These are phyloP conservation scores for Collariella sp. DNA, from an alignment of 495 filamentous ascomycete species.

Conservation along the genomic window DNA sequence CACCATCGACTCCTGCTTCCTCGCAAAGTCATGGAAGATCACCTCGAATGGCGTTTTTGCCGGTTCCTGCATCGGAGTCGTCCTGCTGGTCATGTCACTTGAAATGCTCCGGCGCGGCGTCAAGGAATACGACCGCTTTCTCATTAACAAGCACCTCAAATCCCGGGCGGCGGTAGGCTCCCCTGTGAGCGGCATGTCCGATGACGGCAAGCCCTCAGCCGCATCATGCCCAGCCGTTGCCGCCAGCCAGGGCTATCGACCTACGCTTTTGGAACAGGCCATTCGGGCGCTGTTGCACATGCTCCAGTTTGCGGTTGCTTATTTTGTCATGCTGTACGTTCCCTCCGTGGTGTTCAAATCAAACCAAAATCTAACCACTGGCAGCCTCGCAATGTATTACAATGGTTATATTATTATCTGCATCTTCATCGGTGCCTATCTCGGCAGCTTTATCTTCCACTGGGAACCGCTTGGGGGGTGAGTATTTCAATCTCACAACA, in stretches of 20 bases:
- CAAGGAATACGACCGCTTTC: constrained; percentile 53
- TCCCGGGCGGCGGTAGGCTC: neutral
- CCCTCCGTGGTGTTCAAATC: neutral
- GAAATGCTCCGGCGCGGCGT: constrained; percentile 53
- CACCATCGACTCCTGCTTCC: constrained; percentile 62
- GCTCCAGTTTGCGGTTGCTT: constrained; percentile 60
- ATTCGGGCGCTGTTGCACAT: constrained; percentile 56
- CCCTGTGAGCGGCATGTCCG: neutral
- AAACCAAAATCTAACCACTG: neutral
- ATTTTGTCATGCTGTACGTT: constrained; percentile 55
- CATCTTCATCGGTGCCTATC: constrained; percentile 56
- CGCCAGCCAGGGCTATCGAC: constrained; percentile 31
- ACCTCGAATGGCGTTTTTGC: constrained; percentile 54
- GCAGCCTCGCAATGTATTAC: constrained; percentile 51
- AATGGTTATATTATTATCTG: constrained; percentile 60
- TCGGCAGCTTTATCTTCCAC: constrained; percentile 52
- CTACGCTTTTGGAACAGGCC: constrained; percentile 47
- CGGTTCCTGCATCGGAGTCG: constrained; percentile 60
- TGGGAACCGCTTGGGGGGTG: constrained; percentile 42
- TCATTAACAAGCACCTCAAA: constrained; percentile 37
- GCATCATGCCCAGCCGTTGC: neutral
- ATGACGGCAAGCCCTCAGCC: constrained; percentile 1
- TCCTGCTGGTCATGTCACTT: constrained; percentile 53
- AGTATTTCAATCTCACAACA: neutral
- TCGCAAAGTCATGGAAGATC: constrained; percentile 57